Evolutionary conservation across 2,329 filamentous ascomycete genomes (phyloP).

Genomic region (Penicillium janthinellum): DNA sequence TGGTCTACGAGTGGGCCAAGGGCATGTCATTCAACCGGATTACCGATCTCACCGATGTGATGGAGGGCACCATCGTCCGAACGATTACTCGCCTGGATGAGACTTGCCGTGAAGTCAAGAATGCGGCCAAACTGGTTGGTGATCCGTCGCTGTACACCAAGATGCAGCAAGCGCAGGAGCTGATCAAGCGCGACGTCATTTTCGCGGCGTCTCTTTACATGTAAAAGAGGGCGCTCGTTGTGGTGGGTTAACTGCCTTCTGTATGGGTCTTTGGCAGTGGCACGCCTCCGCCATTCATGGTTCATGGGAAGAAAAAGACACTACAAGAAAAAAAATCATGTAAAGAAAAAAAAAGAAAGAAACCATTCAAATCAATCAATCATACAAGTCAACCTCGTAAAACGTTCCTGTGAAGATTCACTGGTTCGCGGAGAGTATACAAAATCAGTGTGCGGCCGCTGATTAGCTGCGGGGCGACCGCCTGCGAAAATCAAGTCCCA

Average conservation of each 20-base stretch:
- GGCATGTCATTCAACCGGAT: constrained; percentile 99
- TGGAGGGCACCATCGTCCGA: constrained; percentile 95
- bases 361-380: background rate
- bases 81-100: constrained; percentile 94
- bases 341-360: background rate
- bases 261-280: constrained; percentile 4
- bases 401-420: background rate
- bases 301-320: background rate
- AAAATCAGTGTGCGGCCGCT: constrained; percentile 32
- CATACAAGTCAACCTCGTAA: background rate
- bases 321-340: background rate
- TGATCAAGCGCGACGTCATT: constrained; percentile 95
- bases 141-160: constrained; percentile 92
- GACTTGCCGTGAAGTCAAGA: constrained; percentile 96
- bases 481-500: constrained; percentile 31
- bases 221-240: constrained; percentile 46
- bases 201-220: constrained; percentile 87
- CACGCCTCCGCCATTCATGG: background rate
- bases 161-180: constrained; percentile 96
- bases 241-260: background rate
- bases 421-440: constrained; percentile 11
- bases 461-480: constrained; percentile 34
- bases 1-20: constrained; percentile 97
- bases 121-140: constrained; percentile 90
- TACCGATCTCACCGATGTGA: constrained; percentile 90